Evolutionary conservation across 495 filamentous ascomycete species (phyloP), one percentile per base, ranked within the genome.

Genomic region (Penicillium canescens): DNA sequence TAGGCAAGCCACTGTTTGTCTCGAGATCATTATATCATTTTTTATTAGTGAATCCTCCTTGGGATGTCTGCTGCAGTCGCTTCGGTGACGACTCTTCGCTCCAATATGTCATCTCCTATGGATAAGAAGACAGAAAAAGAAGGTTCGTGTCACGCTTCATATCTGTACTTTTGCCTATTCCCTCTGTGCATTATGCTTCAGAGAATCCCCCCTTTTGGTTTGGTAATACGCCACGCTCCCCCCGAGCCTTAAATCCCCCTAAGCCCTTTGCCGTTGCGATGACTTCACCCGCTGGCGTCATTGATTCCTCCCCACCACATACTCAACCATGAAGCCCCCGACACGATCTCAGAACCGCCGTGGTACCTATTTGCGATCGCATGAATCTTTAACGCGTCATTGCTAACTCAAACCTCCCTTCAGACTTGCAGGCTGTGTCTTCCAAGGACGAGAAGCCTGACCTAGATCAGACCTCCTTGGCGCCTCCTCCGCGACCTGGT

Each of bases 401-500:
- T 51, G 56, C 72, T 70, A 57, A 75, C 59, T 52, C 45, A 38
- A 31, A 55, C 46, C 21, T 31, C 41, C 54, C 41, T 41, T 59
- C 60, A 81, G 78, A 81, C 64, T 70, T 71, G 53, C 71, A 70
- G 54, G 60, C 71, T 50, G 60, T 70, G 21, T 66, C 74, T 53
- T 68, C 72, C 35, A 73, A 77, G 54, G 78, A 81, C 33, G 66
- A 64, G 16, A 75, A 72, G 46, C 44, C 71, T 11, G 68, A 66
- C 33, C 68, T 63, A 57, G 75, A 74, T 37, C 71, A 82, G 65
- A 74, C 67, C 57, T 77, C 81, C 56, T 82, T 94, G 67, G 87
- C 87, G 53, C 90, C 89, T 58, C 90, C 91, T 59, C 88, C 89
- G 42, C 89, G 88, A 69, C 91, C 91, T 43, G 73, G 75, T 34